These are phyloP conservation scores for Fraxinus floribunda DNA, from an alignment of 305 asterid species.

Conservation along the genomic window DNA sequence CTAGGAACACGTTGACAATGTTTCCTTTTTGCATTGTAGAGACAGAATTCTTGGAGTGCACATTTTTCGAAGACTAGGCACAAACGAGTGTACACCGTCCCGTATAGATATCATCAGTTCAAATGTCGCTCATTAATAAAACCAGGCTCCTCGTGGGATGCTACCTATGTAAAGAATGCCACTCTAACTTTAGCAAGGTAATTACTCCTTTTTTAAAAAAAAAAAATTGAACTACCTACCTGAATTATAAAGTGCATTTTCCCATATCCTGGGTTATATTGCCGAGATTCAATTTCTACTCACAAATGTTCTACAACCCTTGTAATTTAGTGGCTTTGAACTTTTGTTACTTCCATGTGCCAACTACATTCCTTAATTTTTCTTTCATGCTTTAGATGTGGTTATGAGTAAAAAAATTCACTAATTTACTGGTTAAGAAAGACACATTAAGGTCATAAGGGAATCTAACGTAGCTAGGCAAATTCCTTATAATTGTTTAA, in stretches of 20 bases:
- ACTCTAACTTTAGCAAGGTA: constrained; percentile 56
- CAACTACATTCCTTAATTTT: neutral
- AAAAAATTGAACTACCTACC: neutral
- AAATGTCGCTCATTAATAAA: constrained; percentile 62
- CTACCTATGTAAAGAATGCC: constrained; percentile 54
- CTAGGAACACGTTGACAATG: constrained; percentile 23
- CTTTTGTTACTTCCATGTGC: constrained; percentile 6
- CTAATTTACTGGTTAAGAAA: neutral
- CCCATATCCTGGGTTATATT: neutral
- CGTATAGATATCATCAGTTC: constrained; percentile 41
- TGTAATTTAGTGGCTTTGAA: neutral
- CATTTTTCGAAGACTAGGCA: constrained; percentile 45
- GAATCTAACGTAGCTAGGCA: constrained; percentile 6
- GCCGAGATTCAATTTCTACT: neutral
- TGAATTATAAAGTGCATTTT: neutral
- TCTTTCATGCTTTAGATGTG: constrained; percentile 1
- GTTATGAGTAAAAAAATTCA: neutral
- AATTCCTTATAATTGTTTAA: neutral
- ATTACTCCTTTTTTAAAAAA: neutral
- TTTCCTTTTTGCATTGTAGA: constrained; percentile 41
- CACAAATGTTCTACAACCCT: neutral
- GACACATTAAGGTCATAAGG: neutral
- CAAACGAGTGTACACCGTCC: constrained; percentile 36
- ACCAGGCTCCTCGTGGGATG: constrained; percentile 45
- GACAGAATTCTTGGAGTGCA: constrained; percentile 47